phyloP scores from a whole-genome alignment of 108 stramenopile species.

The Bacterosira constricta region DNA sequence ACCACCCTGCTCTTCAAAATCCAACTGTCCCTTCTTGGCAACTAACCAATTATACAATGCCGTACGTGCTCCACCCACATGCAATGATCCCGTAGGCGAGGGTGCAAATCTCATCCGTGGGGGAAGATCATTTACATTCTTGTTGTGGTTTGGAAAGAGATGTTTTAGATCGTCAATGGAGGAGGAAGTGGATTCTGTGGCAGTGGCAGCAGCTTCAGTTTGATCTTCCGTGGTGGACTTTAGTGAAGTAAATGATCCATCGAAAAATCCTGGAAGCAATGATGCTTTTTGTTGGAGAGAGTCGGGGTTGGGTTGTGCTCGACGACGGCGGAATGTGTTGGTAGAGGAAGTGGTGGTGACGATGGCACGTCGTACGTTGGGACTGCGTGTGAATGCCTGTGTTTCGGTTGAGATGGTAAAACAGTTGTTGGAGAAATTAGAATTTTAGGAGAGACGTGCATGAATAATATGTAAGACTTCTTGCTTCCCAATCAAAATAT shows the following conservation, averaged over 20 bases:
- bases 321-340: neutral
- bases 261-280: neutral
- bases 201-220: neutral
- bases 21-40: slow-evolving; percentile 87
- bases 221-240: slow-evolving; percentile 23
- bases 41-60: slow-evolving; percentile 97
- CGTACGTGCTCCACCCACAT: slow-evolving; percentile 97
- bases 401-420: too few species aligned
- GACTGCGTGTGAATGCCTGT: too few species aligned
- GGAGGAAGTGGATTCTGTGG: neutral
- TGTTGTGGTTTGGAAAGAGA: slow-evolving; percentile 72
- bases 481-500: too few species aligned
- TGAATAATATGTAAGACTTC: too few species aligned
- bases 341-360: neutral
- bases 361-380: too few species aligned
- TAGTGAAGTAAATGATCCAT: slow-evolving; percentile 6
- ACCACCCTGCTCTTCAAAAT: slow-evolving; percentile 35
- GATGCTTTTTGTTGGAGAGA: slow-evolving; percentile 5
- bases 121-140: slow-evolving; percentile 55
- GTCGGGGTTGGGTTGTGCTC: neutral
- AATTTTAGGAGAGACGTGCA: too few species aligned
- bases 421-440: too few species aligned
- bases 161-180: neutral
- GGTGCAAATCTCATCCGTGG: slow-evolving; percentile 96
- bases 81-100: slow-evolving; percentile 92